Evolutionary conservation across 257 asterid species (phyloP), one percentile per base, ranked within the genome.

Genomic region (Solanum chilense): DNA sequence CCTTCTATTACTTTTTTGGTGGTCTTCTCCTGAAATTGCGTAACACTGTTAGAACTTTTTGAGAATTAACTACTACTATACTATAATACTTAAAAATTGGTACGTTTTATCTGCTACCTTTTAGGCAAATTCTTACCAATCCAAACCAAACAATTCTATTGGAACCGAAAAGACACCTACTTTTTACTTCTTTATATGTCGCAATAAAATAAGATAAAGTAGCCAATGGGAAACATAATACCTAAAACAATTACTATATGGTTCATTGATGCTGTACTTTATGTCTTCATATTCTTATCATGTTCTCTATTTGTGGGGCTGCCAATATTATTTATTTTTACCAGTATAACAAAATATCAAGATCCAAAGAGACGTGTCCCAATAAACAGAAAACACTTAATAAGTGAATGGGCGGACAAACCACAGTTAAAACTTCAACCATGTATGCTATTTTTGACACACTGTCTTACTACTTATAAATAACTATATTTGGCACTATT

Each of bases 11-110:
- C 85, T 81, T 81, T 81, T 81, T 81, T 81, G 69, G 45, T 81
- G 85, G 7, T 49, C 11, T 49, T 29, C 45, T 84, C 96, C 98
- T 90, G 93, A 93, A 91, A 93, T 94, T 90, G 88, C 95, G 96
- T 93, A 90, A 76, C 94, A 87, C 84, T 86, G 66, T 81, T 29
- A 88, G 82, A 89, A 89, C 91, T 86, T 90, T 85, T 87, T 87
- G 73, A 87, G 87, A 74, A 87, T 84, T 89, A 87, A 25, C 35
- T 47, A 80, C 35, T 47, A 80, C 29, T 47, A 27, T 25, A 78
- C 66, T 58, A 20, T 58, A 58, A 21, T 58, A 58, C 68, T 20
- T 58, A 58, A 21, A 21, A 80, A 41, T 49, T 29, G 85, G 85
- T 80, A 29, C 69, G 10, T 47, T 49, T 80, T 16, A 80, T 49